Base-by-base conservation (phyloP, 768 basidiomycete species). In the Hirschioporus abietinus region DNA sequence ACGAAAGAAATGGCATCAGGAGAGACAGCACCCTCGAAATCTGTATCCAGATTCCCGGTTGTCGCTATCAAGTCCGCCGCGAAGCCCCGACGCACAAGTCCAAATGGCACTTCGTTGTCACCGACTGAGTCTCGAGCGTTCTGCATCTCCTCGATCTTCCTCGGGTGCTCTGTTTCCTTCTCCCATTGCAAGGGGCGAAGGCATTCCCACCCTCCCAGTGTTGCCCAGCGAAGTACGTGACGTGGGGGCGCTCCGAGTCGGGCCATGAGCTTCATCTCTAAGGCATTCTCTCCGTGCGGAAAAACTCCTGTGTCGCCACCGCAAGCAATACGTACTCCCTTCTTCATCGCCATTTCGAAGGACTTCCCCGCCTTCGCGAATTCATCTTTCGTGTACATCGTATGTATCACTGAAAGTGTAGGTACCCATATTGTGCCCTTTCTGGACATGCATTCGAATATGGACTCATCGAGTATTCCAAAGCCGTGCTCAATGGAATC, bases 221-320 rank as follows among this genome's bases (percentile, higher is more conserved):
- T 88, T 20, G 78, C 84, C 85, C 86, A 86, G n/a, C 77, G 76
- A 35, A 90, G 74, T 18, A 89, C 83, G 64, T 77, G 76, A 35
- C 75, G 73, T 83, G 83, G 85, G 26, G 77, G 74, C 24, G 84
- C 86, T 1, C 88, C 87, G 1, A 86, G 76, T 27, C 74, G 71
- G 17, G 83, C 81, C 89, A 89, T 88, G 34, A 88, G 73, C 70
- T 81, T 76, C 79, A 89, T 77, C 78, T 89, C 88, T 58, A 84
- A 74, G 27, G 84, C 80, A 70, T 89, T 89, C 68, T 80, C 76
- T 0, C 87, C 88, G 71, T 88, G 88, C 20, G 82, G 70, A 72
- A 89, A 89, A 1, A 82, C 81, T 9, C 87, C 88, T 1, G 88
- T 89, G 73, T 89, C 86, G 0, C 88, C 86, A 7, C 88, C 87